Conservation (phyloP, 2,329 filamentous ascomycete species). For the Fusarium heterosporum region DNA sequence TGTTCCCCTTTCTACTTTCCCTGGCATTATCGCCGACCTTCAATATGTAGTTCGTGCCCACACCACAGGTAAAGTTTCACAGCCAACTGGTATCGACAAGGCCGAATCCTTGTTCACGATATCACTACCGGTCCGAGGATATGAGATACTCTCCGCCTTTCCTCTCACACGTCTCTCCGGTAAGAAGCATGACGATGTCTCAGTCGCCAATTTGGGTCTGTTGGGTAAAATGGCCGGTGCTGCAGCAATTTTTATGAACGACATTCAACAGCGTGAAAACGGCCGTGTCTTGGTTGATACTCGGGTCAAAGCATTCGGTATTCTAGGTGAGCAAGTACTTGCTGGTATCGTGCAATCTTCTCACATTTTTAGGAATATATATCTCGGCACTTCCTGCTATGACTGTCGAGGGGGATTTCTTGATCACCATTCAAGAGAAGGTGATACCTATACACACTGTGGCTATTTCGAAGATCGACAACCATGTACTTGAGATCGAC, state of each 20-base stretch:
- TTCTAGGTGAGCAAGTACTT: constrained; percentile 67
- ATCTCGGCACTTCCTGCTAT: constrained; percentile 75
- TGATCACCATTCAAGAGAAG: constrained; percentile 79
- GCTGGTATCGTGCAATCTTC: not conserved
- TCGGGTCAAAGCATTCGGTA: constrained; percentile 82
- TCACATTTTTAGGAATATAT: constrained; percentile 69
- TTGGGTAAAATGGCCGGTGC: constrained; percentile 90
- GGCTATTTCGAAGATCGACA: constrained; percentile 62
- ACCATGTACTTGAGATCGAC: constrained; percentile 80
- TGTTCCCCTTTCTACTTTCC: constrained; percentile 77
- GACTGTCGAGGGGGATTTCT: constrained; percentile 72
- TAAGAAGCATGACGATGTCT: constrained; percentile 52
- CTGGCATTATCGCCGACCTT: constrained; percentile 69
- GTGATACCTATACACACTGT: constrained; percentile 77
- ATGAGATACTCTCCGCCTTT: constrained; percentile 84
- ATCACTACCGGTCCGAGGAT: constrained; percentile 73
- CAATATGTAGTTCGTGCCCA: constrained; percentile 82
- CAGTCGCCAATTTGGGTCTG: constrained; percentile 79
- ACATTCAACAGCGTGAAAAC: constrained; percentile 65
- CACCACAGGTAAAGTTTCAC: constrained; percentile 70
- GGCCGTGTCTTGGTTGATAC: constrained; percentile 74
- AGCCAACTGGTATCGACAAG: constrained; percentile 59
- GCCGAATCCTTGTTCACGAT: constrained; percentile 68
- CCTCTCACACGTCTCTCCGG: constrained; percentile 70
- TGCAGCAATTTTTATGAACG: constrained; percentile 77